Evolutionary conservation across 352 stramenopile genomes (phyloP).

Genomic region (Globisporangium okanoganense): DNA sequence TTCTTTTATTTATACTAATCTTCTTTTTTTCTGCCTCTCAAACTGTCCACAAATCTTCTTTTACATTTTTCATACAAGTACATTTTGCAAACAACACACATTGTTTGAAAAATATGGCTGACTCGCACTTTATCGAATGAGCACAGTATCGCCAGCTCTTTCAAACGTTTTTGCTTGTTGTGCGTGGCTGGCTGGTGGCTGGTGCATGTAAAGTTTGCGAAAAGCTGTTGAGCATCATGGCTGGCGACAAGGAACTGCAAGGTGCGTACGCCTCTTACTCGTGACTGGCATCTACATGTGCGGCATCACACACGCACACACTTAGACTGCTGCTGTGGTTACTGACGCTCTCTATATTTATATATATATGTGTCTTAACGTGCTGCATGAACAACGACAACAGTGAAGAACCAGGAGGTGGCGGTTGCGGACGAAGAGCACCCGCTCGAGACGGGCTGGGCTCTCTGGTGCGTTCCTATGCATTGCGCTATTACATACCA

Average conservation of each 20-base stretch:
- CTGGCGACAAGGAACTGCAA: slow-evolving; percentile 12
- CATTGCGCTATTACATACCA: neutral
- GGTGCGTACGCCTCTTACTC: neutral
- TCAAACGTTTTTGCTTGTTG: neutral
- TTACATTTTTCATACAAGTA: no score
- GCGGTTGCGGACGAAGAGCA: slow-evolving; percentile 62
- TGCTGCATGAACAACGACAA: neutral
- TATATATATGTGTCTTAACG: neutral
- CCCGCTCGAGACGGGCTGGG: slow-evolving; percentile 85
- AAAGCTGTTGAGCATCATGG: slow-evolving; percentile 18
- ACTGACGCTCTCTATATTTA: neutral
- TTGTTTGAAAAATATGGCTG: no score
- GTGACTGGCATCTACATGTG: no score
- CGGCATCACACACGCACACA: no score
- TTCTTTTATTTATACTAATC: no score
- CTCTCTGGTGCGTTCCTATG: slow-evolving; percentile 60
- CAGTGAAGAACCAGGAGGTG: slow-evolving; percentile 17
- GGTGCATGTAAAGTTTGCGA: slow-evolving; percentile 11
- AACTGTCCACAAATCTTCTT: no score
- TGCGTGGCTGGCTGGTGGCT: slow-evolving; percentile 10
- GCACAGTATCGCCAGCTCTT: no score
- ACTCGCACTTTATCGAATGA: no score
- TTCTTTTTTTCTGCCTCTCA: no score
- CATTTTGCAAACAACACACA: no score
- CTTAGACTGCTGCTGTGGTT: neutral